Evolutionary conservation across 2,329 filamentous ascomycete species (phyloP).

Genomic region (Trichoderma sp.): DNA sequence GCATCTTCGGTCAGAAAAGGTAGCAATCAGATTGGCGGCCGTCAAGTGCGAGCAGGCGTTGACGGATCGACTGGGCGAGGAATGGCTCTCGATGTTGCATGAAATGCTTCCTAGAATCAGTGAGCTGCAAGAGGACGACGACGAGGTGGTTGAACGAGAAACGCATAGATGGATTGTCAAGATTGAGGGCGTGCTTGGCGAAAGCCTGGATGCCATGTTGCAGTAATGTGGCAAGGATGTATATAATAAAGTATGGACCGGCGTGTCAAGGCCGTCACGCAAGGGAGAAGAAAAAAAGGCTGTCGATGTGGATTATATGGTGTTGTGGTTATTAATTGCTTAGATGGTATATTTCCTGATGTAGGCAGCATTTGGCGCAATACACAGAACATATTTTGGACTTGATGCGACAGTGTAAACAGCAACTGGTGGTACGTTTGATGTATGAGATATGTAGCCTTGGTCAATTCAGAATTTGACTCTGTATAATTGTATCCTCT

Average conservation of each 20-base stretch:
- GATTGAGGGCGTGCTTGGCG: conserved; percentile 85
- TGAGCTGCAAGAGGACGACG: conserved; percentile 93
- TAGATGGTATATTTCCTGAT: neutral
- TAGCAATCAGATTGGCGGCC: conserved; percentile 72
- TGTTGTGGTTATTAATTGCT: neutral
- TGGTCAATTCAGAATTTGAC: neutral
- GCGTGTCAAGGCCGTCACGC: neutral
- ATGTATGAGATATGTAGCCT: neutral
- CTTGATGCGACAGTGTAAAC: neutral
- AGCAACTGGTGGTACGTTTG: neutral
- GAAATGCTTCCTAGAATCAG: conserved; percentile 97
- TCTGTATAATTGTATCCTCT: neutral
- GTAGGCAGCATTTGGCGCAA: conserved; percentile 6
- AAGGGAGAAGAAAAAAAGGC: neutral
- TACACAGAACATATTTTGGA: neutral
- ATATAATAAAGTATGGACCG: neutral
- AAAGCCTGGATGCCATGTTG: conserved; percentile 89
- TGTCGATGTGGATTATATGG: neutral
- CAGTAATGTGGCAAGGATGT: conserved; percentile 52
- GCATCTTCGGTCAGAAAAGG: conserved; percentile 69
- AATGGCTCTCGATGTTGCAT: conserved; percentile 85
- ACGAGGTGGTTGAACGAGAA: conserved; percentile 87
- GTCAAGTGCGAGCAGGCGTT: conserved; percentile 78
- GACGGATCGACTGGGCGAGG: conserved; percentile 79
- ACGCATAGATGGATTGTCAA: conserved; percentile 84